Evolutionary conservation across 2,329 filamentous ascomycete species (phyloP).

Genomic region (Macrophomina pseudophaseolina): DNA sequence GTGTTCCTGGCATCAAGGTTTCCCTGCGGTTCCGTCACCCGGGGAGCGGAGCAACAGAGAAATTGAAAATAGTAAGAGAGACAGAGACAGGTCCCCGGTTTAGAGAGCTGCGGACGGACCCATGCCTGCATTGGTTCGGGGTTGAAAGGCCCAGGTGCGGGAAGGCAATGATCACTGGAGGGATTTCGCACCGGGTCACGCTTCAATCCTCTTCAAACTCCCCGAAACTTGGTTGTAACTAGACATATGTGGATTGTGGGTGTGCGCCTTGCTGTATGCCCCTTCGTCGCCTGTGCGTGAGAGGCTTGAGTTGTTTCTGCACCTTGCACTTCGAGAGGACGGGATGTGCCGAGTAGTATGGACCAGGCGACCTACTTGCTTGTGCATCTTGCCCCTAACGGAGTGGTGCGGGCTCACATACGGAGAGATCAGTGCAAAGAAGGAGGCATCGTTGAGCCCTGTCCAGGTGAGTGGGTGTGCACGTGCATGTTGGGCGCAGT

Average conservation of each 20-base stretch:
- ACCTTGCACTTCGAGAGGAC: not conserved
- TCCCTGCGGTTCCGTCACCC: too few species aligned
- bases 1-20: too few species aligned
- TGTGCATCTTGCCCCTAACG: not conserved
- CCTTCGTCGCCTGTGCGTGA: not conserved
- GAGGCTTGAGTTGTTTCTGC: not conserved
- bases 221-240: not conserved
- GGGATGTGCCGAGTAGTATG: not conserved
- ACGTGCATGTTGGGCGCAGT: not conserved
- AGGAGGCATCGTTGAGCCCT: not conserved
- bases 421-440: not conserved
- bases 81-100: not conserved
- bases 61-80: not conserved
- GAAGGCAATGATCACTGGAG: not conserved
- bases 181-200: not conserved
- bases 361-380: not conserved
- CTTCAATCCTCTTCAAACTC: not conserved
- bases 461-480: not conserved
- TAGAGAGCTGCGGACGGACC: not conserved
- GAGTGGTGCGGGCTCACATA: not conserved
- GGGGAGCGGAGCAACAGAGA: too few species aligned
- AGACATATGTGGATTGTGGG: not conserved
- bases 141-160: not conserved
- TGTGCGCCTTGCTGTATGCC: not conserved
- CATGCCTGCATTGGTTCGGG: not conserved